Conservation (phyloP, 208 protist species). For the Crithidia thermophila region DNA sequence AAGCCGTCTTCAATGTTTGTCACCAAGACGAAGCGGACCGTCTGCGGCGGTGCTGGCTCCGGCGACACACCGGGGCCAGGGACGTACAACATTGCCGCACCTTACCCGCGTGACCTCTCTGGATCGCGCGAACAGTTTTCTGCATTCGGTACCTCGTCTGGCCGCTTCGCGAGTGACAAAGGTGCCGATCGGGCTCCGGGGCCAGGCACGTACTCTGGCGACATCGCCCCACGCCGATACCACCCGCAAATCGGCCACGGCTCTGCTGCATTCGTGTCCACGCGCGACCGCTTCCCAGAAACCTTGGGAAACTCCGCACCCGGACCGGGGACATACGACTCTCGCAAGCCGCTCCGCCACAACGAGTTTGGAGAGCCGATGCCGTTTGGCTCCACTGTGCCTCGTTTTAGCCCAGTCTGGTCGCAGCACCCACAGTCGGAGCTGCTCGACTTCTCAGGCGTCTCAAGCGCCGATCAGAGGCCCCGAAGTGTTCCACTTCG, state of each 20-base stretch:
- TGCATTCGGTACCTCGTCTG: conserved; percentile 66
- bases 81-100: conserved; percentile 49
- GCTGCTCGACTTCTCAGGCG: conserved; percentile 28
- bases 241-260: conserved; percentile 21
- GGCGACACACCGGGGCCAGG: conserved; percentile 72
- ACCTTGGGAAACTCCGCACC: conserved; percentile 25
- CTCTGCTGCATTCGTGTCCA: conserved; percentile 61
- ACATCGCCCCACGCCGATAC: conserved; percentile 73
- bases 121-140: conserved; percentile 42
- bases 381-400: conserved; percentile 67
- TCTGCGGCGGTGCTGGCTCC: conserved; percentile 11
- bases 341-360: conserved; percentile 26
- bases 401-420: conserved; percentile 55
- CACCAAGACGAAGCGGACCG: conserved; percentile 55
- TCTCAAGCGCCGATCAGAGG: background rate
- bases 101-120: background rate
- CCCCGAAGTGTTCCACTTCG: conserved; percentile 15
- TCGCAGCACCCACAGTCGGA: conserved; percentile 14
- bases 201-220: conserved; percentile 74
- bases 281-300: conserved; percentile 46
- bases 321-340: conserved; percentile 73
- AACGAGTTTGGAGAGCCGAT: conserved; percentile 45
- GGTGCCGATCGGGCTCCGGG: conserved; percentile 47
- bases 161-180: conserved; percentile 37
- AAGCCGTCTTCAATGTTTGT: conserved; percentile 88